Evolutionary conservation across 345 rosid species (phyloP).

Genomic region (Carallia pectinifolia): DNA sequence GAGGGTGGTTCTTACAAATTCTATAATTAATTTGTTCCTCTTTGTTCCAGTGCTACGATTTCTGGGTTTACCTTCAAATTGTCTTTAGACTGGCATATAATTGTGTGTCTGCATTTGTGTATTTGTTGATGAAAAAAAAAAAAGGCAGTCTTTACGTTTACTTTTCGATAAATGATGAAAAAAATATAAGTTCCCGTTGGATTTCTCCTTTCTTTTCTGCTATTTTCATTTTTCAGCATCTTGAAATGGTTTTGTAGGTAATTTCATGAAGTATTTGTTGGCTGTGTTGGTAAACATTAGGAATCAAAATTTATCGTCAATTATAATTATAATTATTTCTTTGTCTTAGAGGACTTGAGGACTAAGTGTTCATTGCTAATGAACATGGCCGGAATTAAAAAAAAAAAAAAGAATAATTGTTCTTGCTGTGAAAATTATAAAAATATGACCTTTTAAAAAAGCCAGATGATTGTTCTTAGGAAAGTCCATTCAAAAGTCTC

Average conservation of each 20-base stretch:
- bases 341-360: no score
- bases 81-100: not conserved
- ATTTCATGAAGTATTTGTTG: not conserved
- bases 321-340: not conserved
- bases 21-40: no score
- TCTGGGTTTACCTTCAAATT: slow-evolving; percentile 2
- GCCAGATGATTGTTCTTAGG: slow-evolving; percentile 1
- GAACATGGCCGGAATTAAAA: not conserved
- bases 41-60: no score
- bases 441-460: not conserved
- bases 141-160: no score
- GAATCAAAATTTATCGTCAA: not conserved
- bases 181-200: slow-evolving; percentile 1
- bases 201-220: not conserved
- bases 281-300: not conserved
- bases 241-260: not conserved
- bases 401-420: not conserved
- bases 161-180: not conserved
- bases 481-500: not conserved
- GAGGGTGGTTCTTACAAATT: not conserved
- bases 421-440: not conserved
- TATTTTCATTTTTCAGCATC: not conserved
- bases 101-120: not conserved
- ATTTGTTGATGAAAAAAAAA: not conserved
- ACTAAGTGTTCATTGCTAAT: not conserved